Evolutionary conservation across 2,329 filamentous ascomycete genomes (phyloP).

Genomic region (Sclerotinia glacialis): DNA sequence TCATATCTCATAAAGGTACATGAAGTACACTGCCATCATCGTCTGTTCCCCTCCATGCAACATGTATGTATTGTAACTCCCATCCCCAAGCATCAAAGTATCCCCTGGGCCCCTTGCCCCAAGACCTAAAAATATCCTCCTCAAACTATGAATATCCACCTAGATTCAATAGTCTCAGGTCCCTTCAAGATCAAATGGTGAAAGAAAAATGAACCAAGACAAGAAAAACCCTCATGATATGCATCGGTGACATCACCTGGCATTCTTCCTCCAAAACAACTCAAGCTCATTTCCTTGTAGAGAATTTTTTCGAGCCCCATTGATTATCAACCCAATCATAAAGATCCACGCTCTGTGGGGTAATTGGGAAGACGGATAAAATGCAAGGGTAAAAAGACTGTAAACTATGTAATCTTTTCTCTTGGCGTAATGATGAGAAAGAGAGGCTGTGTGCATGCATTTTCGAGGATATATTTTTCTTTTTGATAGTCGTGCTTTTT

Average conservation of each 20-base stretch:
- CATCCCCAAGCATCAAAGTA: background rate
- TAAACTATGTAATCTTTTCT: background rate
- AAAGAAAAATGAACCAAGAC: background rate
- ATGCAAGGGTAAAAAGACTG: slow-evolving; percentile 8
- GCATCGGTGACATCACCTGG: slow-evolving; percentile 10
- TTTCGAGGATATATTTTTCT: slow-evolving; percentile 8
- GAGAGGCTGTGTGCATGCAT: slow-evolving; percentile 13
- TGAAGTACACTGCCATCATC: slow-evolving; percentile 1
- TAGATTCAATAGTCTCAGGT: background rate
- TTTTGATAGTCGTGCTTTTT: background rate
- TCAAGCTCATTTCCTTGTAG: background rate
- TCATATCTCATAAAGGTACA: background rate
- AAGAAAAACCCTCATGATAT: slow-evolving; percentile 1
- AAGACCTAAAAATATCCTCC: slow-evolving; percentile 1
- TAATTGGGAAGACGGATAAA: background rate
- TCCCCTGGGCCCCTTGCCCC: background rate
- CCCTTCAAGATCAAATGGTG: background rate
- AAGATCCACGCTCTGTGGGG: slow-evolving; percentile 7
- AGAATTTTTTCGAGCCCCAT: background rate
- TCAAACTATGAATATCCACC: background rate
- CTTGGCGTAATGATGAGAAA: slow-evolving; percentile 8
- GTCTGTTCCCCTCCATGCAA: background rate
- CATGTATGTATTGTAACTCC: slow-evolving; percentile 1
- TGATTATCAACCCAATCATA: slow-evolving; percentile 4
- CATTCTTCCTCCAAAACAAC: background rate